Base-by-base conservation (phyloP, 164 flowering plant genomes). In the Protea cynaroides region DNA sequence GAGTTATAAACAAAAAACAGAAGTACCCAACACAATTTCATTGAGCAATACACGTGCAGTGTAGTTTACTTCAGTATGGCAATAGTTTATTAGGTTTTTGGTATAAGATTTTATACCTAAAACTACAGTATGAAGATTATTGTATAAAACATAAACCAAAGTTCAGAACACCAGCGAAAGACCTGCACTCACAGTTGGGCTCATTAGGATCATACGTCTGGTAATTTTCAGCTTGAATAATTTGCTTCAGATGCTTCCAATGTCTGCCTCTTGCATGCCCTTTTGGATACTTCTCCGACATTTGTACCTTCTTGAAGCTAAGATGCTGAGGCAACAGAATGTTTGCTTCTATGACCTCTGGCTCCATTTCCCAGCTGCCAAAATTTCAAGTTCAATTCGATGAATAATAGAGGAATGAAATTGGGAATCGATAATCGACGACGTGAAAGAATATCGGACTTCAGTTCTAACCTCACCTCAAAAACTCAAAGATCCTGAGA, bases 171-270 rank as follows among this genome's bases (percentile, higher is more conserved):
- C 14, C 40, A 36, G 25, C 21, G 14, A 52, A 25, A 47, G 46
- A 25, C 21, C 40, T 29, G 14, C 37, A 72, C 85, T 77, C 68
- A 93, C 98, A 94, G 59, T 82, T 91, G 36, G 97, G 97, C 75
- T 86, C 81, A 59, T 87, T 78, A 13, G 91, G 82, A 68, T 86
- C 84, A 63, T 72, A 83, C 63, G 71, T 81, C 38, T 80, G 89
- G 70, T 76, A 89, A 75, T 87, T 89, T 71, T 91, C 98, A 24
- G 91, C 96, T 65, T 82, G 96, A 63, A 94, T 72, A 50, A 94
- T 94, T 72, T 91, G 98, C 80, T 91, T 94, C 69, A 94, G 82
- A 71, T 87, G 97, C 69, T 94, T 94, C 96, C 97, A 93, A 65
- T 84, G 93, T 68, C 96, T 76, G 52, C 78, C 81, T 69, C 89